Conservation (phyloP, 352 stramenopile species). For the Phytopythium montanum region DNA sequence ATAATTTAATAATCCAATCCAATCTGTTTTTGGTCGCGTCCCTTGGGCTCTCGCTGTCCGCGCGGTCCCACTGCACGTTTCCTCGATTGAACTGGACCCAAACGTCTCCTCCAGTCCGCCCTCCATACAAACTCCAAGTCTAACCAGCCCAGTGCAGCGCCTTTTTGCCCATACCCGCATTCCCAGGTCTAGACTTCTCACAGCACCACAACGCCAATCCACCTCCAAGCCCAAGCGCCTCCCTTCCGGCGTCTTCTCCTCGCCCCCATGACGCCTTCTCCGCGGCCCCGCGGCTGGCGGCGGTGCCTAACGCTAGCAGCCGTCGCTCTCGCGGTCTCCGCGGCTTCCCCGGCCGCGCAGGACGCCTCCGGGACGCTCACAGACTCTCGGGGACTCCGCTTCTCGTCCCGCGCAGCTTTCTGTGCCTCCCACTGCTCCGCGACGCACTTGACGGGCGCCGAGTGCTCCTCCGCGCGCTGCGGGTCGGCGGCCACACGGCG, state of each 20-base stretch:
- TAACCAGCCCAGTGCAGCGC: not conserved
- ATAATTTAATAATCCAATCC: no score
- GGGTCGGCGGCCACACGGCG: not conserved
- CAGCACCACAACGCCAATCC: no score
- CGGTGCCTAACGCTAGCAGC: not conserved
- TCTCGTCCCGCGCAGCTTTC: slow-evolving; percentile 36
- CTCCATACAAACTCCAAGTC: not conserved
- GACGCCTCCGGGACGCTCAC: slow-evolving; percentile 11
- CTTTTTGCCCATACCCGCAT: no score
- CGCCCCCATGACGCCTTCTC: not conserved
- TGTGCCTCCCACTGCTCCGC: slow-evolving; percentile 57
- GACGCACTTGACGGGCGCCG: slow-evolving; percentile 16
- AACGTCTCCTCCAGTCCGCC: not conserved
- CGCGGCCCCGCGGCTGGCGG: not conserved
- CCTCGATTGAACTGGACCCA: not conserved
- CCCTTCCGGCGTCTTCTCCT: not conserved
- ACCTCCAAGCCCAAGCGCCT: not conserved
- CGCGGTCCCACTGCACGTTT: not conserved
- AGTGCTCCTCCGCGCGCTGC: slow-evolving; percentile 21
- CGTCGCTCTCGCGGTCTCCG: not conserved
- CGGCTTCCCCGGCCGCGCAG: not conserved
- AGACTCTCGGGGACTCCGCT: slow-evolving; percentile 43
- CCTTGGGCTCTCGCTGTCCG: not conserved
- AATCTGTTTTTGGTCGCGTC: no score
- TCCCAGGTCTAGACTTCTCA: no score